These are phyloP conservation scores for Umbelopsis ramanniana DNA, from an alignment of 192 early-diverging fungal species.

Conservation along the genomic window DNA sequence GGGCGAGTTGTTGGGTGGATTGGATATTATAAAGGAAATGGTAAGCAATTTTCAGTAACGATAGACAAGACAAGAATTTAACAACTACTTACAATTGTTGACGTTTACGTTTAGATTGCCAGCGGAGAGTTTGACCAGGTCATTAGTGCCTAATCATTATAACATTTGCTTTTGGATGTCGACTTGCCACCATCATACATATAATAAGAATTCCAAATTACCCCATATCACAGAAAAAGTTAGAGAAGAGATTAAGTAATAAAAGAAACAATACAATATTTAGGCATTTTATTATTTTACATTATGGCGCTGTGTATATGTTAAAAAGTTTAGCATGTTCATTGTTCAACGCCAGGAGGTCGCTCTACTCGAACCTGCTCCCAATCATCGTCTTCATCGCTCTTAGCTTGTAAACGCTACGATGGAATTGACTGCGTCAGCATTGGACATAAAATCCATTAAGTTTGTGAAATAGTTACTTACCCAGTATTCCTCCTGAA, in stretches of 20 bases:
- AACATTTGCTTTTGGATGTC: neutral
- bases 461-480: neutral
- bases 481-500: slow-evolving; percentile 78
- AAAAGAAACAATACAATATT: neutral
- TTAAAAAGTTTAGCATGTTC: neutral
- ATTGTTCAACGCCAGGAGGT: slow-evolving; percentile 33
- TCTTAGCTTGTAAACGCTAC: slow-evolving; percentile 35
- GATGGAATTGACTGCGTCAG: neutral
- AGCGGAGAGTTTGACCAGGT: slow-evolving; percentile 72
- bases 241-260: neutral
- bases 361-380: slow-evolving; percentile 34
- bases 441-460: neutral
- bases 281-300: neutral
- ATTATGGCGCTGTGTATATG: neutral
- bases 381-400: slow-evolving; percentile 33
- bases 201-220: neutral
- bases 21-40: slow-evolving; percentile 96
- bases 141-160: slow-evolving; percentile 50
- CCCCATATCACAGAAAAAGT: neutral
- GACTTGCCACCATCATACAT: too few relatives aligned
- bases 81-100: neutral
- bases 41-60: slow-evolving; percentile 33
- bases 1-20: slow-evolving; percentile 90
- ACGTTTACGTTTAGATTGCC: slow-evolving; percentile 36
- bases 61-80: neutral